Base-by-base conservation (phyloP, 192 early-diverging fungal genomes). In the Spizellomyces sp. region DNA sequence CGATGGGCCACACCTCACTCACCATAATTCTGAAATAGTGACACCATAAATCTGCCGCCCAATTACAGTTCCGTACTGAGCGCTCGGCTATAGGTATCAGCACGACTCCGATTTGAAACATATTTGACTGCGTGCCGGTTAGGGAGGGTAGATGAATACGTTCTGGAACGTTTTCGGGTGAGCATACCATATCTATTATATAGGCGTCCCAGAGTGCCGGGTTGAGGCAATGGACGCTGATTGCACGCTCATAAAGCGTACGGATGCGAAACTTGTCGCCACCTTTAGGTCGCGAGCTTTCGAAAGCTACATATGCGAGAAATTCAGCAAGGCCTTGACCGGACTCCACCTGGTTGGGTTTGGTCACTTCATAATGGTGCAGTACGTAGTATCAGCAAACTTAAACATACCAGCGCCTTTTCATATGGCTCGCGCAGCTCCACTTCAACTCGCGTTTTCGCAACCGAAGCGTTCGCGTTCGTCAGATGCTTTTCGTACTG, bases 41-140 rank as follows among this genome's bases (percentile, higher is more conserved):
- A 27, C 75, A 73, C 87, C 90, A 92, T 14, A 92, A 69, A 54
- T 83, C 84, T 8, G 87, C 91, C 14, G 83, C 77, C 91, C 90
- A 92, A 55, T 79, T 81, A 77, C 90, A 94, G 54, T 94, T 94
- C n/a, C 86, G 71, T 2, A 85, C 72, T 4, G 90, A 80, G 5
- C 91, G 79, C 41, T 84, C 69, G 5, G 79, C 67, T 56, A 87
- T 72, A 5, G 71, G 47, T 7, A 72, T 52, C 6, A 89, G 22
- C 27, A 86, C 66, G 47, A 65, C 15, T 4, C 10, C 36, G 22
- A 15, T 45, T 45, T 19, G 9, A 5, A 36, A 36, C 27, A 36
- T 36, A 36, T 36, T 36, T 36, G 27, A 36, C 27, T 36, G 27
- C 27, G 3, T 36, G 0, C 27, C 54, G 54, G 3, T 41, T 62